Conservation (phyloP, 2,329 filamentous ascomycete species). For the Harringtonia aguacate region DNA sequence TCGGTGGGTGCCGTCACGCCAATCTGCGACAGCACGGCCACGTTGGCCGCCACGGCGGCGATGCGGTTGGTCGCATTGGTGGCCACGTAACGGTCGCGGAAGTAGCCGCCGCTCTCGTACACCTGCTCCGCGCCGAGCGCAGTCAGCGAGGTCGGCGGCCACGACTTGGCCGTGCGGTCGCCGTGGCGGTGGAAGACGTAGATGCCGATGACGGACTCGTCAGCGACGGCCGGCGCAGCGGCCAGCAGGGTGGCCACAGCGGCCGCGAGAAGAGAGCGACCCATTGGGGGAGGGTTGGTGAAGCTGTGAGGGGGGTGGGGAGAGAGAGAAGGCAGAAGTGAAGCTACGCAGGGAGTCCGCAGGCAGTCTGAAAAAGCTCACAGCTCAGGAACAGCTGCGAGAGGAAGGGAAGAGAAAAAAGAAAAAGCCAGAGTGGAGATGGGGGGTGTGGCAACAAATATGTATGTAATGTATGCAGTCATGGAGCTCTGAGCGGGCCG, state of each 20-base stretch:
- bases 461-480: no score
- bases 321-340: no score
- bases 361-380: no score
- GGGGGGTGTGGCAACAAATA: no score
- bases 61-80: constrained; percentile 50
- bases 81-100: constrained; percentile 64
- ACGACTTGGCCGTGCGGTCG: constrained; percentile 72
- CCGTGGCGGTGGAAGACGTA: constrained; percentile 89
- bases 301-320: neutral
- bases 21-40: constrained; percentile 61
- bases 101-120: constrained; percentile 62
- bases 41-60: constrained; percentile 51
- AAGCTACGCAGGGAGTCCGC: no score
- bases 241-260: neutral
- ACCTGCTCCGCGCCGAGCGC: constrained; percentile 70
- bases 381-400: neutral
- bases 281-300: neutral
- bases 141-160: constrained; percentile 62
- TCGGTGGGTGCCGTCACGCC: constrained; percentile 62
- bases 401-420: neutral
- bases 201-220: constrained; percentile 66
- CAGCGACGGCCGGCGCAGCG: constrained; percentile 10
- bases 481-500: no score
- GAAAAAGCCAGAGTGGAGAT: no score
- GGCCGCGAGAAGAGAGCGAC: neutral